phyloP scores from a whole-genome alignment of 2,329 filamentous ascomycete genomes.

The Alternaria arborescens region DNA sequence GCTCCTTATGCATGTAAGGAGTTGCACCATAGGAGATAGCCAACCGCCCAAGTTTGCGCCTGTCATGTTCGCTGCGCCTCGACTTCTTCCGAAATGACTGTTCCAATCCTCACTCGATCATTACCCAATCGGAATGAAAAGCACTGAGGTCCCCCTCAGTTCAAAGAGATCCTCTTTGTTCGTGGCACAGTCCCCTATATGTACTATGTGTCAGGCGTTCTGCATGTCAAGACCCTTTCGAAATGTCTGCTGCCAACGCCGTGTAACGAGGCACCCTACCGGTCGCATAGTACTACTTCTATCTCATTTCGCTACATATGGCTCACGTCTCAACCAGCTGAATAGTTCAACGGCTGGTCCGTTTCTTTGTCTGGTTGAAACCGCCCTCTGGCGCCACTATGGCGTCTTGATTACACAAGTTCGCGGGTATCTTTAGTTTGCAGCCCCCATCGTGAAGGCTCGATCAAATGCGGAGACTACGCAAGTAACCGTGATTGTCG shows the following conservation, averaged over 20 bases:
- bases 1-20: background rate
- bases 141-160: background rate
- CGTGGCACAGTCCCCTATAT: slow-evolving; percentile 5
- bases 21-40: slow-evolving; percentile 1
- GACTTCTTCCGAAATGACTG: slow-evolving; percentile 4
- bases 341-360: slow-evolving; percentile 1
- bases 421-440: background rate
- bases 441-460: background rate
- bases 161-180: slow-evolving; percentile 16
- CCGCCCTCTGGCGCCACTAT: slow-evolving; percentile 22
- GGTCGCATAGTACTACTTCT: slow-evolving; percentile 22
- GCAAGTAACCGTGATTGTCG: slow-evolving; percentile 18
- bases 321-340: slow-evolving; percentile 2
- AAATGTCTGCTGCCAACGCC: slow-evolving; percentile 30
- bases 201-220: slow-evolving; percentile 20
- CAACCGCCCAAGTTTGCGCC: slow-evolving; percentile 3
- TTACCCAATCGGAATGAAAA: background rate
- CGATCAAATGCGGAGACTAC: slow-evolving; percentile 1
- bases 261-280: slow-evolving; percentile 37
- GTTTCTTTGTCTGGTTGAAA: slow-evolving; percentile 9
- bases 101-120: background rate
- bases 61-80: slow-evolving; percentile 9
- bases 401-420: background rate
- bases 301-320: slow-evolving; percentile 16
- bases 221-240: slow-evolving; percentile 44